Conservation (phyloP, 495 filamentous ascomycete genomes). For the Arthonia radiata region DNA sequence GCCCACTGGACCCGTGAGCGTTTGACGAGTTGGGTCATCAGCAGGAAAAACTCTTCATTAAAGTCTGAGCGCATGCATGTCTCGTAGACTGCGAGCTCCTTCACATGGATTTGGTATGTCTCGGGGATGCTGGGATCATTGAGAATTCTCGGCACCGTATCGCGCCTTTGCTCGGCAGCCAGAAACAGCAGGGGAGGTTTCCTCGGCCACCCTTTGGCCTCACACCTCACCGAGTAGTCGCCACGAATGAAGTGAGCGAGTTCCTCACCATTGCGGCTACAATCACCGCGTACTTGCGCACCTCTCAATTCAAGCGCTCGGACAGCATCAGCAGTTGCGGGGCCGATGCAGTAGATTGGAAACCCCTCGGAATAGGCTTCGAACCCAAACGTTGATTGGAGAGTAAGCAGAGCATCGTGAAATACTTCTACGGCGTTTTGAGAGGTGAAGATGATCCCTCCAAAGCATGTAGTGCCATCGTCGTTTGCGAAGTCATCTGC, state of each 20-base stretch:
- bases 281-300: slow-evolving; percentile 28
- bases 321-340: slow-evolving; percentile 59
- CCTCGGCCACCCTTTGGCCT: slow-evolving; percentile 1
- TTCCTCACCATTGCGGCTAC: slow-evolving; percentile 59
- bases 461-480: too few species aligned
- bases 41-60: slow-evolving; percentile 29
- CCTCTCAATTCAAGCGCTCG: slow-evolving; percentile 23
- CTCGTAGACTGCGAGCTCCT: slow-evolving; percentile 66
- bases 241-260: slow-evolving; percentile 52
- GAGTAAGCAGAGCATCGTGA: slow-evolving; percentile 5
- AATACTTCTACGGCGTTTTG: slow-evolving; percentile 86
- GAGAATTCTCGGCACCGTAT: slow-evolving; percentile 65
- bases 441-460: slow-evolving; percentile 77
- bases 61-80: slow-evolving; percentile 61
- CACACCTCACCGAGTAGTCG: slow-evolving; percentile 27
- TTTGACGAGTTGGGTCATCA: slow-evolving; percentile 16
- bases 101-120: slow-evolving; percentile 28
- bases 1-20: slow-evolving; percentile 37
- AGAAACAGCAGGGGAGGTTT: slow-evolving; percentile 58
- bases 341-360: slow-evolving; percentile 72
- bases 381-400: slow-evolving; percentile 8
- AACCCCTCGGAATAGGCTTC: slow-evolving; percentile 19
- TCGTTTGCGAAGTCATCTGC: too few species aligned
- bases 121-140: slow-evolving; percentile 22
- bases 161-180: slow-evolving; percentile 63